Evolutionary conservation across 345 rosid genomes (phyloP).

Genomic region (Sapria himalayana): DNA sequence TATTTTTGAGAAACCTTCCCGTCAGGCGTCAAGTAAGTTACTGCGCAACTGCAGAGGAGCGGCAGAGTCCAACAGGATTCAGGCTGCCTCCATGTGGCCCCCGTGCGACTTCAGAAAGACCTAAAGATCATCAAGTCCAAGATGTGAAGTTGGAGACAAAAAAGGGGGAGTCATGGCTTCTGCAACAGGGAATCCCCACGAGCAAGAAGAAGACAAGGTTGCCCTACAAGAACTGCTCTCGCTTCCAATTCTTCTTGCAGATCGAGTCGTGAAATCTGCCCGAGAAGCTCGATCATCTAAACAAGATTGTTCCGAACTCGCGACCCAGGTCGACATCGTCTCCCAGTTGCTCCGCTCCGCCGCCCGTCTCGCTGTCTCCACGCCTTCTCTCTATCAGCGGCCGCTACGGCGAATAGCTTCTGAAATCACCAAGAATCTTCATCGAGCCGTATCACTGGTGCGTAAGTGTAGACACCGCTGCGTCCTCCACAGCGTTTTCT

Average conservation of each 20-base stretch:
- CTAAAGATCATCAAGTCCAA: no score
- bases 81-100: no score
- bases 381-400: slow-evolving; percentile 30
- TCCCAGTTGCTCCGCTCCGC: slow-evolving; percentile 33
- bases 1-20: no score
- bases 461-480: slow-evolving; percentile 32
- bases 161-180: slow-evolving; percentile 6
- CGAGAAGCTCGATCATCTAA: slow-evolving; percentile 22
- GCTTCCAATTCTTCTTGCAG: slow-evolving; percentile 19
- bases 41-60: no score
- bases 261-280: slow-evolving; percentile 22
- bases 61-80: no score
- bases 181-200: neutral
- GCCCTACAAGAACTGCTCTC: slow-evolving; percentile 18
- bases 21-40: no score
- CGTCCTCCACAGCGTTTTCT: slow-evolving; percentile 34
- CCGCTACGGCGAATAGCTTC: slow-evolving; percentile 31
- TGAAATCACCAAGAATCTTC: slow-evolving; percentile 37
- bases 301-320: slow-evolving; percentile 24
- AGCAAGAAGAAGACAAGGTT: slow-evolving; percentile 9
- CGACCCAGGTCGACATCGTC: slow-evolving; percentile 23
- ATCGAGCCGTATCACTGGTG: slow-evolving; percentile 30
- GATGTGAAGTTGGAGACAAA: no score
- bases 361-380: slow-evolving; percentile 20
- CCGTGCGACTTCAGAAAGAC: no score